phyloP scores from a whole-genome alignment of 352 stramenopile species.

The Paralagenidium karlingii region DNA sequence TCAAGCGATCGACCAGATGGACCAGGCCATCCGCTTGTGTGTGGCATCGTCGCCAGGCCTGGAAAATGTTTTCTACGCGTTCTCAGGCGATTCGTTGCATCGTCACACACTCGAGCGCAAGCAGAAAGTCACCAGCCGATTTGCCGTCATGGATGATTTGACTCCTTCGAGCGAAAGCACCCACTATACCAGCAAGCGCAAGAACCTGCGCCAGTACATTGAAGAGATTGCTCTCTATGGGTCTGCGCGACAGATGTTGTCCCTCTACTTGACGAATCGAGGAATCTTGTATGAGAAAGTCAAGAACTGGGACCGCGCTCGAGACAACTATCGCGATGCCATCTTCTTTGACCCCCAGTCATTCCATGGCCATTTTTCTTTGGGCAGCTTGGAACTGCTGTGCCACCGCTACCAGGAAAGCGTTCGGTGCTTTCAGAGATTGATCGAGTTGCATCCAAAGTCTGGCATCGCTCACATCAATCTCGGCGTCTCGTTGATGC shows the following conservation, averaged over 20 bases:
- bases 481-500: constrained; percentile 31
- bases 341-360: constrained; percentile 58
- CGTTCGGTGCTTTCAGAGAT: constrained; percentile 16
- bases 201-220: no score
- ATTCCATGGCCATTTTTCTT: constrained; percentile 29
- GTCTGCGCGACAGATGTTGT: constrained; percentile 46
- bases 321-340: constrained; percentile 42
- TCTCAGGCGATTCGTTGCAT: constrained; percentile 27
- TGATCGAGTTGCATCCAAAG: constrained; percentile 28
- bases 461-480: constrained; percentile 53
- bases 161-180: no score
- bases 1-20: constrained; percentile 46
- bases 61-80: constrained; percentile 55
- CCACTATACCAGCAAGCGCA: no score
- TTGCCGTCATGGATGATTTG: no score
- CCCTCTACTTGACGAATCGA: constrained; percentile 60
- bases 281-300: constrained; percentile 51
- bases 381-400: constrained; percentile 44
- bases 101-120: constrained; percentile 43
- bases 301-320: constrained; percentile 24
- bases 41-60: constrained; percentile 38
- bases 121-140: constrained; percentile 16
- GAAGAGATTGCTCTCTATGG: constrained; percentile 17
- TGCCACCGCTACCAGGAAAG: constrained; percentile 23
- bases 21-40: constrained; percentile 36